A percentile compares a stretch with the other conserved stretches of the same genome.
phyloP scores from a whole-genome alignment of 148 eudicot genomes.

The Suaeda aralocaspica region DNA sequence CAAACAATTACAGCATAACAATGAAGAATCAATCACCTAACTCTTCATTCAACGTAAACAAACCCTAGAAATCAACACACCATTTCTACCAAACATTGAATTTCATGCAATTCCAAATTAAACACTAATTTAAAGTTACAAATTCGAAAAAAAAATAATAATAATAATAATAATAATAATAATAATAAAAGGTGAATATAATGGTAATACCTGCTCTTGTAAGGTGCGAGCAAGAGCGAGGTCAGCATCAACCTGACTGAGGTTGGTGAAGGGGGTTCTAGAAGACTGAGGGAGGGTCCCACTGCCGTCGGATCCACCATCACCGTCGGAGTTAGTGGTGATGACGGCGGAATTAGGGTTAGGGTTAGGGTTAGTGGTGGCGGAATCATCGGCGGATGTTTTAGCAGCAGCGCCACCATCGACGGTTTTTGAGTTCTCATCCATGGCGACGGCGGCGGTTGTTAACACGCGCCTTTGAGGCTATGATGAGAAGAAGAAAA shows the following conservation, averaged over 20 bases:
- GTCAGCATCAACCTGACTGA: slow-evolving; percentile 93
- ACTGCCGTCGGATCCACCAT: slow-evolving; percentile 3
- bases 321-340: slow-evolving; percentile 1
- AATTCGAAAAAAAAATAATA: background rate
- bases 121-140: too few relatives aligned
- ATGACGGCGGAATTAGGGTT: slow-evolving; percentile 23
- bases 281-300: slow-evolving; percentile 23
- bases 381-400: slow-evolving; percentile 16
- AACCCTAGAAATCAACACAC: too few relatives aligned
- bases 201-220: slow-evolving; percentile 79
- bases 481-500: too few relatives aligned
- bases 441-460: slow-evolving; percentile 26
- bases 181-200: too few relatives aligned
- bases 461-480: too few relatives aligned
- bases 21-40: too few relatives aligned
- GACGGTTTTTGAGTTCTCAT: slow-evolving; percentile 38
- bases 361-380: slow-evolving; percentile 15
- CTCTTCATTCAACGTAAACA: too few relatives aligned
- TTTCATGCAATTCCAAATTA: too few relatives aligned
- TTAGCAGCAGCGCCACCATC: slow-evolving; percentile 30
- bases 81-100: too few relatives aligned
- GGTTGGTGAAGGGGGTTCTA: slow-evolving; percentile 76
- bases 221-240: slow-evolving; percentile 95
- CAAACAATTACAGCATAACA: too few relatives aligned
- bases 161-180: background rate